Evolutionary conservation across 225 moss, liverwort and hornwort genomes (phyloP).

Genomic region (Marchantia paleacea): DNA sequence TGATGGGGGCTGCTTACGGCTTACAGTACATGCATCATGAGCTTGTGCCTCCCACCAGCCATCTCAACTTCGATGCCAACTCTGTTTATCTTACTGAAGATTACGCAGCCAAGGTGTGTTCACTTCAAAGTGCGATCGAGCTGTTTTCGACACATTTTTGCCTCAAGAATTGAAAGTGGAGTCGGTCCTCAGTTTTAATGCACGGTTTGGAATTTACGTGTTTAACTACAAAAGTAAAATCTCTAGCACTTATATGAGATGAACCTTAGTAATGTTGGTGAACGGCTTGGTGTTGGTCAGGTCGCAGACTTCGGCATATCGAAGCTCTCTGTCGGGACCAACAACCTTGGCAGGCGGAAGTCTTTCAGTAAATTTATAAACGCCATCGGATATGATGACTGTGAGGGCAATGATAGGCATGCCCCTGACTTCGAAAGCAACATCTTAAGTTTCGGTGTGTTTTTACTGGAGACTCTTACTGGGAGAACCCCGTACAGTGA

Average conservation of each 20-base stretch:
- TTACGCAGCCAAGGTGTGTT: slow-evolving; percentile 64
- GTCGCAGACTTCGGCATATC: slow-evolving; percentile 79
- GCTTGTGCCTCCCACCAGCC: slow-evolving; percentile 74
- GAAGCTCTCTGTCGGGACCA: slow-evolving; percentile 47
- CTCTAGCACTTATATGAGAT: neutral
- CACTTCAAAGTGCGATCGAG: neutral
- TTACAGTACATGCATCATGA: slow-evolving; percentile 92
- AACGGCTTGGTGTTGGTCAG: slow-evolving; percentile 35
- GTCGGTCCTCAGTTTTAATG: neutral
- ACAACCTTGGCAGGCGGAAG: slow-evolving; percentile 36
- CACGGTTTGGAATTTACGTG: neutral
- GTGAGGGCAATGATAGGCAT: slow-evolving; percentile 54
- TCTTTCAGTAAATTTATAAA: slow-evolving; percentile 51
- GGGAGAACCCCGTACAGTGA: slow-evolving; percentile 59
- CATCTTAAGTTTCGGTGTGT: slow-evolving; percentile 70
- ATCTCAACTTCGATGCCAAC: slow-evolving; percentile 73
- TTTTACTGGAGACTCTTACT: slow-evolving; percentile 61
- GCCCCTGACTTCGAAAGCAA: slow-evolving; percentile 79
- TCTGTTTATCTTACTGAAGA: slow-evolving; percentile 78
- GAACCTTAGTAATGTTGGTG: neutral
- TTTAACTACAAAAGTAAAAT: neutral
- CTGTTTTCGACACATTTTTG: neutral
- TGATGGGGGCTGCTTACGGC: slow-evolving; percentile 80
- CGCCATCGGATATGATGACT: slow-evolving; percentile 54
- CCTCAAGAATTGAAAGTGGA: neutral